Base-by-base conservation (phyloP, 345 rosid species). In the Moricandia moricandioides region DNA sequence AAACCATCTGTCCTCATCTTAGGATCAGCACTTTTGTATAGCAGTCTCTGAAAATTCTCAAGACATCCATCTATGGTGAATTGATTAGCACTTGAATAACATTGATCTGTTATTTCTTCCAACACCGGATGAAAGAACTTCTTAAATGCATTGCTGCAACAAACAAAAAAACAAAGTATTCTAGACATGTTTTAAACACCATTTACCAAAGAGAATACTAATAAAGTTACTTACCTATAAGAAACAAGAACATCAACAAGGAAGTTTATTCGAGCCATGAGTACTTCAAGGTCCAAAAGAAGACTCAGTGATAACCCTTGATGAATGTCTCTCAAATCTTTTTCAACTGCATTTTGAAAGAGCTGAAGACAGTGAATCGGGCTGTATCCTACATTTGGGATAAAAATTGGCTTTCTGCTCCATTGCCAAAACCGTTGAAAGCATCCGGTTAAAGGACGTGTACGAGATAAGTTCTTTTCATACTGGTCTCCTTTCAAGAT, bases 161-260 rank as follows among this genome's bases (percentile, higher is more conserved):
- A 37, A 14, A 26, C 18, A 10, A 10, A 39, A 26, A 58, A 49
- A 30, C 7, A 52, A 26, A 35, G 16, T 26, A 30, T 62, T 30
- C 1, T 7, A n/a, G 14, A 72, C 4, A 40, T 0, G 21, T 4
- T 51, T 33, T 14, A 35, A 49, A 62, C 68, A 55, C 14, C 1
- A 18, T 7, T 24, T 55, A 55, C 3, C n/a, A 56, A 56, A 45
- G 52, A 40, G 49, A 12, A 61, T 17, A n/a, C n/a, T n/a, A 10
- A 40, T 45, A 18, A 52, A 70, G 70, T 52, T 16, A 18, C 13
- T 85, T 87, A 93, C 97, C 96, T 79, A 76, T 89, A 89, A 73
- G 88, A 86, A 75, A 81, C 76, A 72, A 93, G 74, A 59, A 93
- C 83, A 81, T 88, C 88, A 13, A 83, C 82, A 47, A 89, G 85